Evolutionary conservation across 2,329 filamentous ascomycete genomes (phyloP), one percentile per base, ranked within the genome.

Genomic region (Trichoderma harzianum): DNA sequence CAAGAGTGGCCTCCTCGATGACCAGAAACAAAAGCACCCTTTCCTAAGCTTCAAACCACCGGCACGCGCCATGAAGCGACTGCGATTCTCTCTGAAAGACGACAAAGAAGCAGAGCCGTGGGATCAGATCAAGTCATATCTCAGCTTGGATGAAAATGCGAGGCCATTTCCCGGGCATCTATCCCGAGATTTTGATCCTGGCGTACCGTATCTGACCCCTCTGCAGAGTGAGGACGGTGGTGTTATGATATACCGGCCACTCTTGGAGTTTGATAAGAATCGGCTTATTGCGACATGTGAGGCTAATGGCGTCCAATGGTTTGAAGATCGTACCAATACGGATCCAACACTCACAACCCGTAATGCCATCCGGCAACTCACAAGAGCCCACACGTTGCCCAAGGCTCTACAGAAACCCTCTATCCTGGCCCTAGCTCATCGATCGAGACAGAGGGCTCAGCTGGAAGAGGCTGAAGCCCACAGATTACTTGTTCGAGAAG

Each of bases 271-370:
- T 77, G 83, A 86, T 72, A 97, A 98, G 82, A 85, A 89, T 65
- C 85, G 91, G 43, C 85, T 98, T n/a, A 86, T 91, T 57, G 88
- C 89, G 2, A 94, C 93, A 0, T 98, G 95, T 77, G 80, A 90
- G 73, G 84, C 87, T n/a, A 87, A 90, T 74, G 81, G 85, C 0
- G 82, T 97, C 11, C 82, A 83, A 0, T 98, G 93, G 92, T 93
- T 94, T 74, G 93, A 96, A 78, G 96, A 99, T 79, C 83, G 85
- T 55, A 98, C 95, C 2, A 99, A 99, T 78, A 80, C 85, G 18
- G 92, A 98, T 76, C 86, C 85, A 10, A 94, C 91, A 0, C 82
- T 97, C 72, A 97, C 96, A 0, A 82, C 86, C 58, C 89, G 96
- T 47, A 99, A 99, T 77, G 90, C 95, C 0, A 85, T 98, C 47